Evolutionary conservation across 2,329 filamentous ascomycete species (phyloP).

Genomic region (Trichoderma breve): DNA sequence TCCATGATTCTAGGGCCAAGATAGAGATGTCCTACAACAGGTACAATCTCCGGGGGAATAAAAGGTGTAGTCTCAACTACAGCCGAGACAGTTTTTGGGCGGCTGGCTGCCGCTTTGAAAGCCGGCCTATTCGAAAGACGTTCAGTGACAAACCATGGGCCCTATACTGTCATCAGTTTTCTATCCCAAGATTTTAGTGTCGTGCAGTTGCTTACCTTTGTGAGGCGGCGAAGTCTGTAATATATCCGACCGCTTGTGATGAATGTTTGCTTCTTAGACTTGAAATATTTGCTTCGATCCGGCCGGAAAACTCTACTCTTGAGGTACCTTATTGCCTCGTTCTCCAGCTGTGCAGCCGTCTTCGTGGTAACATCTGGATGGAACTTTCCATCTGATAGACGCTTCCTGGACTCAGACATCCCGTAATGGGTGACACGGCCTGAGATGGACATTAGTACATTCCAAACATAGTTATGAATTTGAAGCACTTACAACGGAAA

Average conservation of each 20-base stretch:
- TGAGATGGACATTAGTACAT: neutral
- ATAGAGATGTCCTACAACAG: constrained; percentile 11
- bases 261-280: neutral
- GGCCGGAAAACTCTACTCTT: neutral
- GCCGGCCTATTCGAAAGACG: neutral
- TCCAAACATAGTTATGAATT: neutral
- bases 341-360: constrained; percentile 11
- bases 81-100: neutral
- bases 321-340: neutral
- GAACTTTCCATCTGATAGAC: neutral
- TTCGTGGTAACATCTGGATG: constrained; percentile 20
- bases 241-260: neutral
- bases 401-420: constrained; percentile 20
- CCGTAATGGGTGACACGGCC: constrained; percentile 18
- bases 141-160: neutral
- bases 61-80: neutral
- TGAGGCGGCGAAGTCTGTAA: neutral
- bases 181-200: neutral
- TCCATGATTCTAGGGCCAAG: constrained; percentile 24
- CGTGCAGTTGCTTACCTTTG: neutral
- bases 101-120: neutral
- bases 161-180: neutral
- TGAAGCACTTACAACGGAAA: neutral
- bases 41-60: neutral
- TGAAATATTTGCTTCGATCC: neutral